Evolutionary conservation across 148 eudicot genomes (phyloP).

Genomic region (Rhododendron ovatum): DNA sequence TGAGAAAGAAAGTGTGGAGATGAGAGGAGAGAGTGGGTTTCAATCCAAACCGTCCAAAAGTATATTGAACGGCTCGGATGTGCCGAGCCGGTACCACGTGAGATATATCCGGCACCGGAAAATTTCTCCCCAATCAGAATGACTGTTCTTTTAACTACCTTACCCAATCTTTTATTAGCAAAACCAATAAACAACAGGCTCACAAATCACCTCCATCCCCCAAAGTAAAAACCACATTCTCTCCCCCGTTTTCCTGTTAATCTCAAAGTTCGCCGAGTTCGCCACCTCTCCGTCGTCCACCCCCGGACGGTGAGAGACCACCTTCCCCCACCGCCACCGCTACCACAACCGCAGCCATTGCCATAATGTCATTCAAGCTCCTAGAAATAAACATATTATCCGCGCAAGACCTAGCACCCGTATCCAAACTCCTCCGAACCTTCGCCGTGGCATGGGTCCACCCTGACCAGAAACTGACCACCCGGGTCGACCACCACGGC

Average conservation of each 20-base stretch:
- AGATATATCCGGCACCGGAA: too few relatives aligned
- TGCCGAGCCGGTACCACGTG: too few relatives aligned
- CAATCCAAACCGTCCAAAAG: too few relatives aligned
- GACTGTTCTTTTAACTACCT: not conserved
- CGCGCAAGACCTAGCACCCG: conserved; percentile 35
- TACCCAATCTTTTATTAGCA: not conserved
- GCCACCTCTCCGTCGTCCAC: not conserved
- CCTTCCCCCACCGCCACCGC: not conserved
- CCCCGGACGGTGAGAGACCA: not conserved
- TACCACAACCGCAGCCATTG: not conserved
- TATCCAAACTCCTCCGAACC: conserved; percentile 31
- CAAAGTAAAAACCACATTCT: not conserved
- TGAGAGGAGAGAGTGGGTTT: too few relatives aligned
- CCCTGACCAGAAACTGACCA: conserved; percentile 29
- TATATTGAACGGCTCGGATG: too few relatives aligned
- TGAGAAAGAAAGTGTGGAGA: too few relatives aligned
- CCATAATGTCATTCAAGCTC: conserved; percentile 11
- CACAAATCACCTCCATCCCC: not conserved
- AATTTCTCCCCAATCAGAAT: not conserved
- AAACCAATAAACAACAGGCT: not conserved
- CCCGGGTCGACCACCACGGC: conserved; percentile 30
- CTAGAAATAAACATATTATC: conserved; percentile 28
- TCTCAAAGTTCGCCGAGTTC: not conserved
- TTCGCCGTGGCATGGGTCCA: conserved; percentile 29
- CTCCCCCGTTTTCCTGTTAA: not conserved